Evolutionary conservation across 106 monocot species (phyloP).

Genomic region (Platanthera guangdongensis): DNA sequence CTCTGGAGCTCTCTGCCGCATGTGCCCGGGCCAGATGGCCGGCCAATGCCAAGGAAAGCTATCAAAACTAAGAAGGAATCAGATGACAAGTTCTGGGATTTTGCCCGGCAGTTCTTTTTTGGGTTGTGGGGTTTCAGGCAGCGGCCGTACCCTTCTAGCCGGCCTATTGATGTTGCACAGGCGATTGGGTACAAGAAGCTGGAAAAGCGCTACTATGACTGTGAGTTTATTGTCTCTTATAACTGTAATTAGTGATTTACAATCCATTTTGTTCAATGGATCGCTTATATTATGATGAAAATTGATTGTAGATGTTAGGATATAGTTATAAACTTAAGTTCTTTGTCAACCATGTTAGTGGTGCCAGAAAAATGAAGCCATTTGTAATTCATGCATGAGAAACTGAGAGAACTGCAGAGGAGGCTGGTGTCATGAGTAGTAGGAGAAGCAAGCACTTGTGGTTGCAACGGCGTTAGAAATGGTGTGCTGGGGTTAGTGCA

Average conservation of each 20-base stretch:
- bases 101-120: constrained; percentile 77
- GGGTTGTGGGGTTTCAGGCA: constrained; percentile 79
- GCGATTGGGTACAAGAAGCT: constrained; percentile 71
- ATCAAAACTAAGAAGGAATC: constrained; percentile 64
- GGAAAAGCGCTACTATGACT: constrained; percentile 83
- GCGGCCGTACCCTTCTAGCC: constrained; percentile 66
- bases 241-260: background rate
- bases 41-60: constrained; percentile 75
- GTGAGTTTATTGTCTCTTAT: constrained; percentile 37
- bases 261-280: background rate
- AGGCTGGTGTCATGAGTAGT: no score
- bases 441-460: no score
- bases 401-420: no score
- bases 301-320: background rate
- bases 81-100: constrained; percentile 82
- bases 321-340: background rate
- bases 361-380: background rate
- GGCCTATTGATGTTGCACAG: constrained; percentile 71
- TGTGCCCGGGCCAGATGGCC: constrained; percentile 58
- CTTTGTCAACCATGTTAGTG: background rate
- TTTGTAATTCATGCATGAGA: background rate
- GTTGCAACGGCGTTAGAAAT: no score
- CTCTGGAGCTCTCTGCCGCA: constrained; percentile 66
- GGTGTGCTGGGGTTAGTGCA: no score
- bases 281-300: background rate